Evolutionary conservation across 257 asterid genomes (phyloP).

Genomic region (Plantago major): DNA sequence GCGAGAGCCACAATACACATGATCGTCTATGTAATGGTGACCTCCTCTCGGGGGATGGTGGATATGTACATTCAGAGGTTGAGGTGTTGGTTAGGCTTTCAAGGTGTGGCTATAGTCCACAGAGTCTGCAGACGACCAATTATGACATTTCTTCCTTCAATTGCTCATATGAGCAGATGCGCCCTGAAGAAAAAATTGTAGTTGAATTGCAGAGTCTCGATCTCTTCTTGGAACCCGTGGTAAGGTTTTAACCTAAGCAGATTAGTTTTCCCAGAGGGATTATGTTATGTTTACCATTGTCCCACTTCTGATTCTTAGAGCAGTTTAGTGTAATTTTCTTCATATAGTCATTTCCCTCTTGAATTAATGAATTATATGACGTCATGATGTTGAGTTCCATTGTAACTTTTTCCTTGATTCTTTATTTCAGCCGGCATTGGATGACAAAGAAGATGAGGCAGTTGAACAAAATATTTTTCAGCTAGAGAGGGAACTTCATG

Average conservation of each 20-base stretch:
- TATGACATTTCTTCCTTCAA: slow-evolving; percentile 41
- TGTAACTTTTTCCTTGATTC: slow-evolving; percentile 8
- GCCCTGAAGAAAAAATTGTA: slow-evolving; percentile 65
- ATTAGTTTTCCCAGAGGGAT: background rate
- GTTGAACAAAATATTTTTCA: slow-evolving; percentile 60
- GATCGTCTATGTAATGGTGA: slow-evolving; percentile 49
- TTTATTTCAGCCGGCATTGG: slow-evolving; percentile 71
- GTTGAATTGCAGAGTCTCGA: slow-evolving; percentile 81
- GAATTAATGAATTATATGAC: background rate
- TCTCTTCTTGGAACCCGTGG: slow-evolving; percentile 70
- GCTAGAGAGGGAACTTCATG: slow-evolving; percentile 57
- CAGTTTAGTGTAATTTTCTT: background rate
- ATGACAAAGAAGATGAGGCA: slow-evolving; percentile 73
- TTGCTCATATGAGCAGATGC: slow-evolving; percentile 67
- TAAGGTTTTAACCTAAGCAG: slow-evolving; percentile 40
- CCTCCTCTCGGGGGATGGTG: slow-evolving; percentile 42
- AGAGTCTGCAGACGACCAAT: slow-evolving; percentile 31
- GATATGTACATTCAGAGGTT: slow-evolving; percentile 55
- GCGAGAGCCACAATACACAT: slow-evolving; percentile 31
- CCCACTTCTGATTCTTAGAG: background rate
- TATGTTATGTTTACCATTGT: too few species aligned
- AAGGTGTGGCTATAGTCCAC: slow-evolving; percentile 45
- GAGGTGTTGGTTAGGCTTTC: slow-evolving; percentile 62
- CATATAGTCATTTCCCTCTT: background rate
- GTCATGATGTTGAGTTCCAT: background rate